Evolutionary conservation across 2,329 filamentous ascomycete species (phyloP), one percentile per base, ranked within the genome.

Genomic region (Trichoderma koningiopsis): DNA sequence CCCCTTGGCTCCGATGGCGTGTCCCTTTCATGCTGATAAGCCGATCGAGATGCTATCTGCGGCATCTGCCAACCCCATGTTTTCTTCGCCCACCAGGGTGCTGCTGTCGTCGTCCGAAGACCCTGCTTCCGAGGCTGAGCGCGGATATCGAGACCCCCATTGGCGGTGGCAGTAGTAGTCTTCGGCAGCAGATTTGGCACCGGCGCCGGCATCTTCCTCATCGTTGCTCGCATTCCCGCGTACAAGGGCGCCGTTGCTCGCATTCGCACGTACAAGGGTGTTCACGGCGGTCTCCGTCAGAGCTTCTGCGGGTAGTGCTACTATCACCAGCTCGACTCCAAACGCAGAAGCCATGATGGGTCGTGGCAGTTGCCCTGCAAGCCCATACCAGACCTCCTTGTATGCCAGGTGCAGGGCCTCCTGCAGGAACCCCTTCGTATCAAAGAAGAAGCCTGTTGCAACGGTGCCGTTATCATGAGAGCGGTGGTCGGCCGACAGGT

Each of bases 341-440:
- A 70, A 72, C 3, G 69, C 71, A 13, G 74, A 75, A 16, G 64
- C 73, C 56, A 75, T 72, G 56, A 79, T 74, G 1, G 77, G 77
- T 19, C 77, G 74, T 11, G 77, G 77, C 7, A 78, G 71, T 66
- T 78, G 77, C 33, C 76, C 76, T 24, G 70, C 72, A 31, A 79
- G 35, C 7, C 73, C 72, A 37, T 77, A 73, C 71, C 71, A 76
- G 13, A 75, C 73, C 67, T 79, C 74, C 14, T 65, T 68, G 69
- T 80, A 77, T 7, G 74, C 77, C 70, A 79, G 77, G 47, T 71
- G 68, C 29, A 79, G 62, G 8, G 73, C 68, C 68, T 80, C 76
- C 11, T 70, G 58, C 7, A 77, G 71, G 63, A 80, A 74, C n/a
- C 57, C 67, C 19, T 72, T 75, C 5, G 76, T 70, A 40, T 75